Evolutionary conservation across 345 rosid species (phyloP), one percentile per base, ranked within the genome.

Genomic region (Mangifera indica): DNA sequence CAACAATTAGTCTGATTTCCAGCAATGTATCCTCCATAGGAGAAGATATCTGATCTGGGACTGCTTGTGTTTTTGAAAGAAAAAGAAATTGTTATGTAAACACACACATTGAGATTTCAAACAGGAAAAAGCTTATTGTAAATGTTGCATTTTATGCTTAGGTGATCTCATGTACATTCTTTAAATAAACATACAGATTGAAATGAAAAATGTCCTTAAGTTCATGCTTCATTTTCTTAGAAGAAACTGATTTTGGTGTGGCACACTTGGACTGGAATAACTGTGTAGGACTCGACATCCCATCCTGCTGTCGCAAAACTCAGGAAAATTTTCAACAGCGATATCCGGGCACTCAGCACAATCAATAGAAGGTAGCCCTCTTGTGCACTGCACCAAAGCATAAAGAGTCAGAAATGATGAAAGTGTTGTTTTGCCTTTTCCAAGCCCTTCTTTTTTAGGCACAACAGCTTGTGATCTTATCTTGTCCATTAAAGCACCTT

Each of bases 281-380:
- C 87, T 81, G 68, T 87, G 88, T 45, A 90, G 65, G 66, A 83
- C 89, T 42, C 89, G 85, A 32, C 96, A 92, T 0, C 94, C 96
- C 73, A 82, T 88, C 70, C 63, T 69, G 80, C 75, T 72, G 62
- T 67, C 72, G 72, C 98, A 88, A 65, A 87, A 21, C 26, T 60
- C 73, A 10, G 82, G 78, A 82, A 88, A 90, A 51, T 84, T 88
- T 52, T 74, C 78, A 0, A 87, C 84, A 2, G 91, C 89, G 60
- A 81, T 86, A 10, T 91, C 91, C 26, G 88, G 52, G 78, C 98
- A 90, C 78, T 88, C 96, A 70, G 92, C 90, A 63, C 96, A 90
- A 40, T 83, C 83, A 25, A 85, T 13, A 17, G 32, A 67, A 37
- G 83, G 20, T n/a, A 88, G 72, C 77, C 90, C 93, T 66, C 91